These are phyloP conservation scores for Lactifluus volemus DNA, from an alignment of 768 basidiomycete species.

Conservation along the genomic window DNA sequence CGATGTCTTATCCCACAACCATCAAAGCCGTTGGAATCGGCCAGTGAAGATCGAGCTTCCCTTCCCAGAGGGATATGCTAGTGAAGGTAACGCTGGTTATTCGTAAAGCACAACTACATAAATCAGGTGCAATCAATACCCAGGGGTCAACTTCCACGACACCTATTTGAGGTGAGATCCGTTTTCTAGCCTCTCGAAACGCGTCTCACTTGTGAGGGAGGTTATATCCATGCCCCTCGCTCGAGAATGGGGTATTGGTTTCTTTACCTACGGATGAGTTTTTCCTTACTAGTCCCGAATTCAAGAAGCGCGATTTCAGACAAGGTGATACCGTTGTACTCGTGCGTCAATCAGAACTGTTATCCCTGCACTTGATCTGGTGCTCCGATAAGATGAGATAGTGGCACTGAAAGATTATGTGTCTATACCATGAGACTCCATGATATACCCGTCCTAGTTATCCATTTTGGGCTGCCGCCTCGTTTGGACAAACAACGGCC, in stretches of 20 bases:
- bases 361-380: background rate
- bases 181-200: conserved; percentile 15
- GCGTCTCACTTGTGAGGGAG: conserved; percentile 24
- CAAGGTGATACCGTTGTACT: conserved; percentile 67
- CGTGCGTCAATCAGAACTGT: conserved; percentile 45
- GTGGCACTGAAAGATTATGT: conserved; percentile 64
- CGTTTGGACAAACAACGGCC: conserved; percentile 58
- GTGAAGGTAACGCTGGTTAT: conserved; percentile 30
- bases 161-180: conserved; percentile 60
- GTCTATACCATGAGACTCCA: conserved; percentile 51
- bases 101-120: background rate
- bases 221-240: conserved; percentile 71
- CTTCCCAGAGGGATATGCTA: conserved; percentile 57
- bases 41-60: conserved; percentile 59
- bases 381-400: conserved; percentile 31
- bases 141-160: conserved; percentile 81
- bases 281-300: conserved; percentile 51
- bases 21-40: conserved; percentile 67
- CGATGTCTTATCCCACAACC: conserved; percentile 46
- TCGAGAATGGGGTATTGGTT: conserved; percentile 70
- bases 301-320: conserved; percentile 52
- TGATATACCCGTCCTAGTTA: conserved; percentile 50
- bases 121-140: conserved; percentile 50
- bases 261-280: conserved; percentile 56
- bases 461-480: conserved; percentile 53